Conservation (phyloP, 164 flowering plant genomes). For the Cinnamomum chago region DNA sequence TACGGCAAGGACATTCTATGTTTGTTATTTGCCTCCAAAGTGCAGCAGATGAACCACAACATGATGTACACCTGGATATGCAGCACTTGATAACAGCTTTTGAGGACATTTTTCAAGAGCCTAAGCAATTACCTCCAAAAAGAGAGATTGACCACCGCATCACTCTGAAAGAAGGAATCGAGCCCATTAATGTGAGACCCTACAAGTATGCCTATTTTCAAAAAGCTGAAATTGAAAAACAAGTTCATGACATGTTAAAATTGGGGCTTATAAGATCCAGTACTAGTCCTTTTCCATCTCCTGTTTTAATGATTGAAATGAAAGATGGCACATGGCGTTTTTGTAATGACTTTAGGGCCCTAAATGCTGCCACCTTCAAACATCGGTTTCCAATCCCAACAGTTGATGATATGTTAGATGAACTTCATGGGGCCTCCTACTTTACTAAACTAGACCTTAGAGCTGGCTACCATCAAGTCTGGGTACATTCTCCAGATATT, state of each 20-base stretch:
- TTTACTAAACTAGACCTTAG: constrained; percentile 4
- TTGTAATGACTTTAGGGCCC: constrained; percentile 1
- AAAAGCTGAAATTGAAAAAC: too few species aligned
- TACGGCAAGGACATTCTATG: not conserved
- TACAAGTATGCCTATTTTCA: constrained; percentile 3
- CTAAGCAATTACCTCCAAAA: not conserved
- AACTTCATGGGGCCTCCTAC: not conserved
- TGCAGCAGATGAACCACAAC: not conserved
- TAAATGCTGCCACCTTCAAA: constrained; percentile 1
- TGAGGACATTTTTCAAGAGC: not conserved
- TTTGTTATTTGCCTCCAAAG: constrained; percentile 4
- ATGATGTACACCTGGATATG: not conserved
- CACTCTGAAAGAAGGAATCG: not conserved
- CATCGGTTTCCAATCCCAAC: constrained; percentile 2
- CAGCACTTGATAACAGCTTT: not conserved
- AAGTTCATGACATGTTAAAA: too few species aligned
- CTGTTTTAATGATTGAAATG: not conserved
- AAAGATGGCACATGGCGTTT: not conserved
- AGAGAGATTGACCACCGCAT: not conserved
- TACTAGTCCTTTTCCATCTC: not conserved
- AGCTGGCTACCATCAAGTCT: not conserved
- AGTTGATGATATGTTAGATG: constrained; percentile 7
- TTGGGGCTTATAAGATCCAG: not conserved
- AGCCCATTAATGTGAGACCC: constrained; percentile 3
- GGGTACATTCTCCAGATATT: not conserved